Conservation (phyloP, 352 stramenopile genomes). For the Globisporangium acanthophoron region DNA sequence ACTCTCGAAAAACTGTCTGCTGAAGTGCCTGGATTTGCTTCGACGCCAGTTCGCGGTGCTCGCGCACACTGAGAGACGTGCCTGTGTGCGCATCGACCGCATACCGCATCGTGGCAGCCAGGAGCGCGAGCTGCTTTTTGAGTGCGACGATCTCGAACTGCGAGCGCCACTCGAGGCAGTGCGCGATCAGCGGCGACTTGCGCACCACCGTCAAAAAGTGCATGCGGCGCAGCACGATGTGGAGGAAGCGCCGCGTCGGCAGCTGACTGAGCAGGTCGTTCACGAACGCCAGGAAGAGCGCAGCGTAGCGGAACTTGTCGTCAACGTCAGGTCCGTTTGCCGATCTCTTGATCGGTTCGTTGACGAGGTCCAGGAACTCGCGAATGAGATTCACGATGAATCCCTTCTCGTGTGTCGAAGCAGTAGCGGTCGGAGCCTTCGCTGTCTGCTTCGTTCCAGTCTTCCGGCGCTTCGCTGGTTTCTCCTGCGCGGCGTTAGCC, state of each 20-base stretch:
- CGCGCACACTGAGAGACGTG: conserved; percentile 38
- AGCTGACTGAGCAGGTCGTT: conserved; percentile 85
- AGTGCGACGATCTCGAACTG: conserved; percentile 38
- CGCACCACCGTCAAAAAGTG: conserved; percentile 46
- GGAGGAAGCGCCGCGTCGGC: conserved; percentile 86
- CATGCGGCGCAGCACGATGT: conserved; percentile 53
- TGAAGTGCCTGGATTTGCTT: conserved; percentile 72
- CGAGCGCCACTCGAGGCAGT: conserved; percentile 31
- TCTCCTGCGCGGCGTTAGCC: conserved; percentile 4
- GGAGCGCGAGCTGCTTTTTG: conserved; percentile 51
- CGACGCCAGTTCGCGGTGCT: conserved; percentile 43
- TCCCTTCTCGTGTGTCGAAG: conserved; percentile 16
- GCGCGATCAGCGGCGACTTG: conserved; percentile 31
- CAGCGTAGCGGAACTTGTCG: conserved; percentile 32
- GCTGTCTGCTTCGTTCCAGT: conserved; percentile 4
- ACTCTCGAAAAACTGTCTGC: conserved; percentile 41
- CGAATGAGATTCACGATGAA: conserved; percentile 34
- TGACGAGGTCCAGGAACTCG: conserved; percentile 40
- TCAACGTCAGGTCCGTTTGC: conserved; percentile 4
- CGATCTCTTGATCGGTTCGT: conserved; percentile 17
- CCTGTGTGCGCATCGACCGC: conserved; percentile 85
- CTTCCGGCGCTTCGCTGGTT: conserved; percentile 34
- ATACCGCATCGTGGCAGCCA: conserved; percentile 69
- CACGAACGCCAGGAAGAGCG: conserved; percentile 70
- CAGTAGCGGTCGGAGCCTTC: not conserved